Percentiles rank a stretch among this genome's conserved stretches.
Evolutionary conservation across 2,329 filamentous ascomycete genomes (phyloP).

Genomic region (Thermochaetoides dissita): DNA sequence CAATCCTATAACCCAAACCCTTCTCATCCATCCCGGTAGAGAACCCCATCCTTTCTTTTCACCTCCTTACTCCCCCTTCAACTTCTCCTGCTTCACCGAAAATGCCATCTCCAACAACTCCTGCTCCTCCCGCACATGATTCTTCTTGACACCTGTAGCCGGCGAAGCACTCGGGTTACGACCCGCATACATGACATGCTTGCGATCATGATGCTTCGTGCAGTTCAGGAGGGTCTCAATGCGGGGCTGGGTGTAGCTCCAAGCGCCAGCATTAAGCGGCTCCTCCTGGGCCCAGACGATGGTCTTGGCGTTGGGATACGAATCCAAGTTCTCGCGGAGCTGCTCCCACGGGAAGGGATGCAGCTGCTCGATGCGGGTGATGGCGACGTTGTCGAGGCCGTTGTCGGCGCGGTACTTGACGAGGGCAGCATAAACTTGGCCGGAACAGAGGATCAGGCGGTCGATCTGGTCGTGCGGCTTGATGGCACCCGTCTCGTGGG

Average conservation of each 20-base stretch:
- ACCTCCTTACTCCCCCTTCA: constrained; percentile 48
- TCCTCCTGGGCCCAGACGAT: constrained; percentile 98
- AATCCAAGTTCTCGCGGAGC: constrained; percentile 90
- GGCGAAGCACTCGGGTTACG: constrained; percentile 87
- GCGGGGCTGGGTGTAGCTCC: constrained; percentile 93
- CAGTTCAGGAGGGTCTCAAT: constrained; percentile 93
- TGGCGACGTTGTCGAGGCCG: constrained; percentile 76
- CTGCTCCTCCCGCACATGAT: constrained; percentile 84
- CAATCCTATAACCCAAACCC: no score
- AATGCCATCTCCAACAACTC: constrained; percentile 59
- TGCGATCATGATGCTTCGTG: constrained; percentile 81
- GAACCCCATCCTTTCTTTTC: background rate
- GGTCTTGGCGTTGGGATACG: constrained; percentile 92
- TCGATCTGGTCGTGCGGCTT: constrained; percentile 75
- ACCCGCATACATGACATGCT: constrained; percentile 95
- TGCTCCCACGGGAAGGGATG: constrained; percentile 99
- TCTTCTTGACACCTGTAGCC: constrained; percentile 79
- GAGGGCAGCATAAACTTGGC: constrained; percentile 84
- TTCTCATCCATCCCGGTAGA: no score
- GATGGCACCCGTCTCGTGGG: constrained; percentile 62
- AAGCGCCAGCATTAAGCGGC: constrained; percentile 90
- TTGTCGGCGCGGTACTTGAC: constrained; percentile 82
- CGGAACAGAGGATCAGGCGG: constrained; percentile 84
- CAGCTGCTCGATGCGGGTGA: constrained; percentile 92
- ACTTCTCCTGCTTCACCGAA: constrained; percentile 51